Base-by-base conservation (phyloP, 495 filamentous ascomycete genomes). In the Niebla homalea region DNA sequence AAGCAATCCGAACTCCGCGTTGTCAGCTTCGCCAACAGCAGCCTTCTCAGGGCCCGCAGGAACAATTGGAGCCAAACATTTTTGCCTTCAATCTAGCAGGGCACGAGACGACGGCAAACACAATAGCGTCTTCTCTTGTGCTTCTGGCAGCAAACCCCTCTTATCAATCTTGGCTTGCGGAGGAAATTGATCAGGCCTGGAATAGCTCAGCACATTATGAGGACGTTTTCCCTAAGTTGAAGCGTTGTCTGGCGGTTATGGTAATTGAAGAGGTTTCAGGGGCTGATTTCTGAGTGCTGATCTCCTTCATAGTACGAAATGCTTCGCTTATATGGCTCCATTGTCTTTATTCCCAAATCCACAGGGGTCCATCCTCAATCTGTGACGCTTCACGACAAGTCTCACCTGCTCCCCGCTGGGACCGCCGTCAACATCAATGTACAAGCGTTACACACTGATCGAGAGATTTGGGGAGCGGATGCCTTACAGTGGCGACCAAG, bases 11-110 rank as follows among this genome's bases (percentile, higher is more conserved):
- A 7, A 48, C 29, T 10, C 29, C 29, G 29, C 29, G 5, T 32
- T 32, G 21, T 11, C 39, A 42, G 18, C 21, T 15, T 42, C n/a
- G 6, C 18, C 25, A 19, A 1, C 25, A 46, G 16, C 19, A 29
- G 26, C n/a, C 14, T n/a, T 8, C 7, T 21, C 36, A 8, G 25
- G 25, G 3, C 5, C 25, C 7, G 25, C 25, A 32, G 29, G 29
- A 8, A 32, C 29, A 11, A 5, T n/a, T n/a, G n/a, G n/a, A n/a
- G n/a, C n/a, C n/a, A n/a, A 76, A 76, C 43, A 67, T 79, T 19
- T 80, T 76, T 45, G 61, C 72, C 4, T 74, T 78, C 52, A 77
- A 64, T 25, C 64, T 70, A 23, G 77, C 76, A 3, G 77, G 76
- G 0, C 72, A 73, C 51, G 75, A 80, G 48, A 77, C 75, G 0